phyloP scores from a whole-genome alignment of 129 eudicot species.

The Heracleum sosnowskyi region DNA sequence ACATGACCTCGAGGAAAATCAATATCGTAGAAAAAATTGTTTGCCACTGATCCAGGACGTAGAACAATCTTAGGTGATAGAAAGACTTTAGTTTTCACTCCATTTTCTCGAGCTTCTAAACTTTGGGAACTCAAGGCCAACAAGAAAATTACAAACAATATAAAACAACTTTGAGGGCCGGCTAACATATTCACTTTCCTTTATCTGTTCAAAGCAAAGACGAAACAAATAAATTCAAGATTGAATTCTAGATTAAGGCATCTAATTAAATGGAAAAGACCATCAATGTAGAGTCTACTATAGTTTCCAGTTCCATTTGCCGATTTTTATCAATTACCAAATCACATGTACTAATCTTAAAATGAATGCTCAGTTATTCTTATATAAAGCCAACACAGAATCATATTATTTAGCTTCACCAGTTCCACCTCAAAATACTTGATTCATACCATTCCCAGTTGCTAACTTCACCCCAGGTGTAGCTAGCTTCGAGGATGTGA shows the following conservation, averaged over 20 bases:
- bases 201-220: conserved; percentile 6
- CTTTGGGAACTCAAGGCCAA: conserved; percentile 15
- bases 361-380: not conserved
- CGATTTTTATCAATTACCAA: too few species aligned
- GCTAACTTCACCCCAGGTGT: too few species aligned
- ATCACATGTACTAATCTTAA: not conserved
- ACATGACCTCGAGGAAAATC: conserved; percentile 25
- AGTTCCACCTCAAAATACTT: too few species aligned
- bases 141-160: not conserved
- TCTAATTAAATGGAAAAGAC: not conserved
- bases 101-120: conserved; percentile 31
- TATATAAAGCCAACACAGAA: not conserved
- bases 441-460: too few species aligned
- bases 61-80: conserved; percentile 47
- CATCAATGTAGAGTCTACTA: not conserved
- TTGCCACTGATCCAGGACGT: conserved; percentile 48
- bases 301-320: not conserved
- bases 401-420: too few species aligned
- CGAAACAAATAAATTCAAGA: not conserved
- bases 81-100: conserved; percentile 42
- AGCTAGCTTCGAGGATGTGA: too few species aligned
- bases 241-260: not conserved
- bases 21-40: conserved; percentile 40
- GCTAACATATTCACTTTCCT: conserved; percentile 20
- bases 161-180: conserved; percentile 29